Percentiles rank a stretch among this genome's conserved stretches.
Conservation (phyloP, 306 rosid species). For the Rubus idaeus region DNA sequence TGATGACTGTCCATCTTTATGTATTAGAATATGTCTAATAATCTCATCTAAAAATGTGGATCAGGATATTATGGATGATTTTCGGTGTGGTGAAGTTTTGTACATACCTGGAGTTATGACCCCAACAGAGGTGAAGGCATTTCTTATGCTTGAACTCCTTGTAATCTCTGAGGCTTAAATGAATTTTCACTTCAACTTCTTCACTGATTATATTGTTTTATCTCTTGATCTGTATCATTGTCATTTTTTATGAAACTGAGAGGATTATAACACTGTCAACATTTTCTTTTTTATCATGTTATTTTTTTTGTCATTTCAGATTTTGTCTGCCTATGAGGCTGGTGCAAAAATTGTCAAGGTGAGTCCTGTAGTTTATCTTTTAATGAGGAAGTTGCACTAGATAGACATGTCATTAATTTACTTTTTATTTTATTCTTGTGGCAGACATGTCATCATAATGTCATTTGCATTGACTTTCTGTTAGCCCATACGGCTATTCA, state of each 20-base stretch:
- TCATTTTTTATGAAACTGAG: conserved; percentile 1
- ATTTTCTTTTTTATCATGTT: conserved; percentile 4
- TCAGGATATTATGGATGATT: conserved; percentile 66
- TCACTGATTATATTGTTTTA: conserved; percentile 15
- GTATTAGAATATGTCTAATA: not conserved
- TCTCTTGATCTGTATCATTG: not conserved
- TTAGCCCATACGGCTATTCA: not conserved
- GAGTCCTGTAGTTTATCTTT: conserved; percentile 24
- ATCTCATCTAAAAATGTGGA: not conserved
- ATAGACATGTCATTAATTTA: not conserved
- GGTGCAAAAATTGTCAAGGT: conserved; percentile 91
- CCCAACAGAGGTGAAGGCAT: conserved; percentile 84
- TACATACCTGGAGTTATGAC: conserved; percentile 94
- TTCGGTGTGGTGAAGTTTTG: conserved; percentile 45
- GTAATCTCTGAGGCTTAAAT: not conserved
- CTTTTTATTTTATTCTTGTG: not conserved
- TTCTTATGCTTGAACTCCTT: conserved; percentile 8
- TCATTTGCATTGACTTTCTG: conserved; percentile 1
- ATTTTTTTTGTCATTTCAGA: conserved; percentile 40
- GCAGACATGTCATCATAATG: not conserved
- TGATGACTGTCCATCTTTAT: conserved; percentile 5
- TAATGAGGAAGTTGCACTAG: conserved; percentile 1
- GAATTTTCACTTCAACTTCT: conserved; percentile 3
- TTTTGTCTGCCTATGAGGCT: conserved; percentile 59
- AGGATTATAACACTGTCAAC: not conserved